A percentile compares a stretch with the other conserved stretches of the same genome.
These are phyloP conservation scores for Mycena indigotica DNA, from an alignment of 768 basidiomycete species.

Conservation along the genomic window DNA sequence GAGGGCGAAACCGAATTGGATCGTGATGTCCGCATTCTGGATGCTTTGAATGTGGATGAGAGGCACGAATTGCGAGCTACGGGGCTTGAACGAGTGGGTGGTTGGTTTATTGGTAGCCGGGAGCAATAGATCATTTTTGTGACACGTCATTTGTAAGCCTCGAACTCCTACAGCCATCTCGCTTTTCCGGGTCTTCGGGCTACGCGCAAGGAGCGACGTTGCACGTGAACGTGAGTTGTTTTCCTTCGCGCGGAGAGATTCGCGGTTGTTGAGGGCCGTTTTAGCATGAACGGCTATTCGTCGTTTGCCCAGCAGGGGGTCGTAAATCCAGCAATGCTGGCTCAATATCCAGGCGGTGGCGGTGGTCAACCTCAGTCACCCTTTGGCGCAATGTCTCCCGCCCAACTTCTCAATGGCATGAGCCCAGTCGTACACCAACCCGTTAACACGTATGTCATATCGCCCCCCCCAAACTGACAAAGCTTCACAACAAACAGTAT, in stretches of 20 bases:
- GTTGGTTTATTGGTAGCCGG: background rate
- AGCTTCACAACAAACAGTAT: slow-evolving; percentile 22
- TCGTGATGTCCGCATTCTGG: background rate
- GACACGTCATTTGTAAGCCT: background rate
- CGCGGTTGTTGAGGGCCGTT: background rate
- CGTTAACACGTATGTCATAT: too few relatives aligned
- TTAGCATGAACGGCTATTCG: slow-evolving; percentile 14
- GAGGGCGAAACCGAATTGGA: background rate
- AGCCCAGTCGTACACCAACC: slow-evolving; percentile 16
- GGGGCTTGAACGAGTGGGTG: background rate
- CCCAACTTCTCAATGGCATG: slow-evolving; percentile 19
- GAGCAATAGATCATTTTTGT: background rate
- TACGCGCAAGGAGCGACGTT: background rate
- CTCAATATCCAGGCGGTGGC: slow-evolving; percentile 16
- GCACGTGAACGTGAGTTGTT: background rate
- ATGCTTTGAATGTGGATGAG: background rate
- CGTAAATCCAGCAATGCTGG: slow-evolving; percentile 24
- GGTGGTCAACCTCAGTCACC: slow-evolving; percentile 9
- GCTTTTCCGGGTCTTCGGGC: slow-evolving; percentile 4
- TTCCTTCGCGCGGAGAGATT: background rate
- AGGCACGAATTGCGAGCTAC: background rate
- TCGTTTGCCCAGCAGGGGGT: slow-evolving; percentile 16
- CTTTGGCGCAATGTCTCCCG: slow-evolving; percentile 14
- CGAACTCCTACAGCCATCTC: background rate
- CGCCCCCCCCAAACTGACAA: too few relatives aligned